A percentile compares a stretch with the other conserved stretches of the same genome.
Evolutionary conservation across 176 grass and related monocot species (phyloP).

Genomic region (Carex kokanica): DNA sequence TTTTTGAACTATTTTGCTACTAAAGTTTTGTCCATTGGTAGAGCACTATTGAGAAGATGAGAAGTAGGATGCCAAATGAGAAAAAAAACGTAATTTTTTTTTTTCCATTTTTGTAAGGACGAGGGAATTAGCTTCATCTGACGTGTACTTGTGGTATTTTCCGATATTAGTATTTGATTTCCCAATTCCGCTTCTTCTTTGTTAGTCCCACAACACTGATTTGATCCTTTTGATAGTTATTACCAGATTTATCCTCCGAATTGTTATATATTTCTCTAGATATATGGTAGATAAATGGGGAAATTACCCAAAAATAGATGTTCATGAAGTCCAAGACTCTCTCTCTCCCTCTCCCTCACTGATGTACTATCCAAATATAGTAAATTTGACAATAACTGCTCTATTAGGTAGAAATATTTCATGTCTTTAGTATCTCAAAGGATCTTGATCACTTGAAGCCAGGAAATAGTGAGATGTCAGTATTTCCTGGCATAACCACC

Average conservation of each 20-base stretch:
- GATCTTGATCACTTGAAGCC: not conserved
- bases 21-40: constrained; percentile 5
- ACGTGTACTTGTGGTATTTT: not conserved
- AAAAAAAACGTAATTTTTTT: not conserved
- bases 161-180: not conserved
- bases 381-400: not conserved
- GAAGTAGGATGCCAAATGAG: not conserved
- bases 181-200: not conserved
- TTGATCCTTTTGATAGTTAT: not conserved
- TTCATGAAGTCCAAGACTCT: not conserved
- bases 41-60: constrained; percentile 10
- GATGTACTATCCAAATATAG: not conserved
- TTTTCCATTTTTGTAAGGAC: not conserved
- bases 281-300: not conserved
- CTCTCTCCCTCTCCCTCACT: not conserved
- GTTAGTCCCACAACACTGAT: not conserved
- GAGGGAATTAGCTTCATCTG: not conserved
- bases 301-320: not conserved
- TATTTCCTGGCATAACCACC: too few species aligned
- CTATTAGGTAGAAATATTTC: not conserved
- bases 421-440: too few species aligned
- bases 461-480: not conserved
- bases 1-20: not conserved
- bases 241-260: constrained; percentile 2
- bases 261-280: not conserved